Percentiles rank a stretch among this genome's conserved stretches.
These are phyloP conservation scores for Penicillium silybi DNA, from an alignment of 495 filamentous ascomycete species.

Conservation along the genomic window DNA sequence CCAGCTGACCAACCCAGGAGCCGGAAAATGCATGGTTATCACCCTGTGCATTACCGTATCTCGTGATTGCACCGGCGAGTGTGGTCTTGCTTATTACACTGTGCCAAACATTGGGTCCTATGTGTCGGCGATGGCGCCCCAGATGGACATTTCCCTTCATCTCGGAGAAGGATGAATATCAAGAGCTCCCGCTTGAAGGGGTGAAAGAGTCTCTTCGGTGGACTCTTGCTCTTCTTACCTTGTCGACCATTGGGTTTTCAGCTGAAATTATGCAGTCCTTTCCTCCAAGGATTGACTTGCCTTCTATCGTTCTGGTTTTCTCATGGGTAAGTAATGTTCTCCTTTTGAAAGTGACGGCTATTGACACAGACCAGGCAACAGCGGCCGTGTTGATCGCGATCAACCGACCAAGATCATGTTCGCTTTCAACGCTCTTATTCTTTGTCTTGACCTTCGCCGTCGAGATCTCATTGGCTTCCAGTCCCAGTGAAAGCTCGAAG, in stretches of 20 bases:
- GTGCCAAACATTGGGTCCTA: conserved; percentile 26
- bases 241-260: conserved; percentile 37
- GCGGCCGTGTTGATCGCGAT: conserved; percentile 41
- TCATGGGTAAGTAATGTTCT: conserved; percentile 45
- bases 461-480: conserved; percentile 36
- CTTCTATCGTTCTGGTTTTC: conserved; percentile 28
- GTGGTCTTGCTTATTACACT: conserved; percentile 38
- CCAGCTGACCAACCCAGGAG: conserved; percentile 40
- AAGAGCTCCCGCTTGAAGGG: conserved; percentile 23
- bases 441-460: conserved; percentile 34
- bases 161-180: conserved; percentile 31
- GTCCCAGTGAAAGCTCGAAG: conserved; percentile 13
- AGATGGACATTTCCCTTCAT: conserved; percentile 51
- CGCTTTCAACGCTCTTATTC: conserved; percentile 30
- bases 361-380: conserved; percentile 33
- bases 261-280: conserved; percentile 40
- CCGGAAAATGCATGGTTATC: conserved; percentile 45
- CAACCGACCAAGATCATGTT: conserved; percentile 46
- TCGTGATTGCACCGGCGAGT: conserved; percentile 44
- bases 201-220: conserved; percentile 27
- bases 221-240: conserved; percentile 36
- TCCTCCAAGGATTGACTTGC: conserved; percentile 20
- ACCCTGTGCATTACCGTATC: conserved; percentile 43
- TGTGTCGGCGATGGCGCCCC: conserved; percentile 33
- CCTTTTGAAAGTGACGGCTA: neutral